phyloP scores from a whole-genome alignment of 108 stramenopile genomes.

The Schizochytrium sp. region DNA sequence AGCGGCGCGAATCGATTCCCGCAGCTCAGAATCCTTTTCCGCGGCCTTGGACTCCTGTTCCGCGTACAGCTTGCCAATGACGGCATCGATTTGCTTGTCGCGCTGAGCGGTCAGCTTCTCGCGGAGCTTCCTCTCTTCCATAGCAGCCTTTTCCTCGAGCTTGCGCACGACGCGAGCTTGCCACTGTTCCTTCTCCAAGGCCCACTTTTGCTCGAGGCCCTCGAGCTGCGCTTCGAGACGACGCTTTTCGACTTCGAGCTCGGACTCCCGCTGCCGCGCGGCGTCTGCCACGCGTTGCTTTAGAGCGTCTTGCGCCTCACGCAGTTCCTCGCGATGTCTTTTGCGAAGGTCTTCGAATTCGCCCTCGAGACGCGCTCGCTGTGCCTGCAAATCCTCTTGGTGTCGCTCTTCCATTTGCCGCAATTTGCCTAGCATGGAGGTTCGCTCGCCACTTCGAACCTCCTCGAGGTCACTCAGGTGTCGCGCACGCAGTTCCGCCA shows the following conservation, averaged over 20 bases:
- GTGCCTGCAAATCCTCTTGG: background rate
- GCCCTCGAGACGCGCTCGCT: background rate
- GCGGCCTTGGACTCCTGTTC: background rate
- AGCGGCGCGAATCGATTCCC: background rate
- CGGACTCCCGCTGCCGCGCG: background rate
- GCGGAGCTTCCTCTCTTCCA: background rate
- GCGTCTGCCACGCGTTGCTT: background rate
- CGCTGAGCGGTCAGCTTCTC: background rate
- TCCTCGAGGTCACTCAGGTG: background rate
- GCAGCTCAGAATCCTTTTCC: background rate
- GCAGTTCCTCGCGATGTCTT: background rate
- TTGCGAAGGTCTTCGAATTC: background rate
- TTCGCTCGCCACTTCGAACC: constrained; percentile 11
- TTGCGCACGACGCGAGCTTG: background rate
- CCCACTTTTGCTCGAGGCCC: background rate
- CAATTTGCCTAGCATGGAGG: background rate
- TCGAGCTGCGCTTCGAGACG: background rate
- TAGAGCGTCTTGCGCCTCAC: background rate
- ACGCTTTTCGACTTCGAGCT: background rate
- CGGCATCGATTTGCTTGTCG: constrained; percentile 14
- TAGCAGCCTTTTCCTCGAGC: background rate
- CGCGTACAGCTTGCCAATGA: constrained; percentile 12
- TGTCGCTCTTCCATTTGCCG: background rate
- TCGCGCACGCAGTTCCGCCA: background rate
- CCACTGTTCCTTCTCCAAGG: constrained; percentile 12